Percentiles rank a stretch among this genome's conserved stretches.
Conservation (phyloP, 208 protist species). For the Acanthamoeba rhysodes region DNA sequence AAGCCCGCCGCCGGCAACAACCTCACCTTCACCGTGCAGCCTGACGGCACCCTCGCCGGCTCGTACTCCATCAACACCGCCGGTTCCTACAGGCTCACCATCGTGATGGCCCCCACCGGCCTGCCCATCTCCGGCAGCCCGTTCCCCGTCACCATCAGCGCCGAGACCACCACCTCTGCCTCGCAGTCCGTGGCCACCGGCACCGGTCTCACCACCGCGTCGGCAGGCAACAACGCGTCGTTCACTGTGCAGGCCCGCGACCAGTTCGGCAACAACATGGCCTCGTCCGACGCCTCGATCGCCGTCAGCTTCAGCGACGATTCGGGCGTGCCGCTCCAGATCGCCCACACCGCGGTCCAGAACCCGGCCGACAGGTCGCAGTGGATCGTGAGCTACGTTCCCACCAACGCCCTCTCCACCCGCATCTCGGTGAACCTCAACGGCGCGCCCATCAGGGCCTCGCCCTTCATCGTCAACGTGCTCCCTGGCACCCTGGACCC, state of each 20-base stretch:
- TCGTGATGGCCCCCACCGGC: not conserved
- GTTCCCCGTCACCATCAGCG: conserved; percentile 7
- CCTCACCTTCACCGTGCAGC: not conserved
- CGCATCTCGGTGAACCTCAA: not conserved
- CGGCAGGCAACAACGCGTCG: not conserved
- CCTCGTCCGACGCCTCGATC: not conserved
- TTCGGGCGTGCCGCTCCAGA: not conserved
- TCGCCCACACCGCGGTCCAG: not conserved
- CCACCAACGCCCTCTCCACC: not conserved
- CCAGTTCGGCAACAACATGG: conserved; percentile 39
- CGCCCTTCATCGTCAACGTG: conserved; percentile 48
- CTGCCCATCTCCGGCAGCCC: conserved; percentile 29
- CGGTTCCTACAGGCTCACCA: not conserved
- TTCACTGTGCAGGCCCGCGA: conserved; percentile 60
- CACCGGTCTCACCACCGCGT: not conserved
- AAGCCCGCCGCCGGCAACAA: conserved; percentile 25
- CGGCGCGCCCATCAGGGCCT: not conserved
- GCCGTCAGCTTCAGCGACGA: conserved; percentile 45
- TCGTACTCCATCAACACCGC: conserved; percentile 15
- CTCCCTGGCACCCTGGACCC: not conserved
- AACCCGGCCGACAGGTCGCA: not conserved
- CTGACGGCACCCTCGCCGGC: not conserved
- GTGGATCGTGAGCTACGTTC: conserved; percentile 14
- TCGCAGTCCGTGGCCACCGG: not conserved
- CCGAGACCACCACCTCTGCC: not conserved